These are phyloP conservation scores for Climacium dendroides DNA, from an alignment of 225 moss, liverwort and hornwort species.

Conservation along the genomic window DNA sequence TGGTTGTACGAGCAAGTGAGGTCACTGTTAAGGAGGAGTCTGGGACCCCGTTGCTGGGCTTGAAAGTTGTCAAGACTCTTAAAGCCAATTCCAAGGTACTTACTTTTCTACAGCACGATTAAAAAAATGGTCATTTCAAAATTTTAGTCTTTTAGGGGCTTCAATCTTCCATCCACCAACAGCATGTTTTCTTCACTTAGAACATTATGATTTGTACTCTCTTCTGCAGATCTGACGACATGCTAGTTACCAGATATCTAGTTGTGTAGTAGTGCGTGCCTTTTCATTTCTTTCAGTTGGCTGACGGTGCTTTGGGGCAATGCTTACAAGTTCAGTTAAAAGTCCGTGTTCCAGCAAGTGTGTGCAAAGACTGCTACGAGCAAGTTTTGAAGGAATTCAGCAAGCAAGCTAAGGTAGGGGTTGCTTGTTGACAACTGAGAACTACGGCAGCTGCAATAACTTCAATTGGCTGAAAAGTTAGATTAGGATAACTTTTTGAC, in stretches of 20 bases:
- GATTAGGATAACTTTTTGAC: not conserved
- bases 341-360: conserved; percentile 70
- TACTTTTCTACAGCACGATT: not conserved
- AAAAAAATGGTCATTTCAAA: not conserved
- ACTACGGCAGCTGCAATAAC: not conserved
- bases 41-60: conserved; percentile 37
- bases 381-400: conserved; percentile 76
- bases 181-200: not conserved
- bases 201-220: not conserved
- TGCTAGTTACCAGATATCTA: not conserved
- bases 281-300: not conserved
- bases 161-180: not conserved
- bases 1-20: conserved; percentile 31
- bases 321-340: conserved; percentile 58
- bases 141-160: not conserved
- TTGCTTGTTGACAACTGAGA: not conserved
- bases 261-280: not conserved
- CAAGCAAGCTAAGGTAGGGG: conserved; percentile 83
- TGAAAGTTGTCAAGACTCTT: conserved; percentile 65
- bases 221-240: not conserved
- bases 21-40: conserved; percentile 48
- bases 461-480: not conserved
- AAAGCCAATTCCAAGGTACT: conserved; percentile 54
- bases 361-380: conserved; percentile 67
- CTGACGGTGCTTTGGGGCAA: not conserved